Evolutionary conservation across 345 rosid species (phyloP).

Genomic region (Brassica incana): DNA sequence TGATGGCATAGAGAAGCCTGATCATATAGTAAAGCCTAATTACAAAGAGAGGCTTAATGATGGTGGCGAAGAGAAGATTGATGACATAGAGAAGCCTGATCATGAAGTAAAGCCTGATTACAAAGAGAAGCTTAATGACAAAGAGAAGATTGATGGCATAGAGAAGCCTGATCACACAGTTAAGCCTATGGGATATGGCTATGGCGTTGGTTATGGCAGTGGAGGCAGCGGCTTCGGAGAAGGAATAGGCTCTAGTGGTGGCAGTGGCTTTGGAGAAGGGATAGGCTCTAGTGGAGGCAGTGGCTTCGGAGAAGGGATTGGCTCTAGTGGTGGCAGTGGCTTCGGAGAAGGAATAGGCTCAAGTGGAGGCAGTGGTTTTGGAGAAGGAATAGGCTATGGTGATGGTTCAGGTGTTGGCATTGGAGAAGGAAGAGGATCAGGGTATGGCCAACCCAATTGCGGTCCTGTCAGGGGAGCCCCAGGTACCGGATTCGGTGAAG

Average conservation of each 20-base stretch:
- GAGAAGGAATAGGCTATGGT: slow-evolving; percentile 34
- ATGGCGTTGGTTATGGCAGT: slow-evolving; percentile 25
- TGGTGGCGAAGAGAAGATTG: neutral
- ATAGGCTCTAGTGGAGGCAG: slow-evolving; percentile 24
- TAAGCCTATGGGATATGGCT: slow-evolving; percentile 31
- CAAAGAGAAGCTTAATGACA: neutral
- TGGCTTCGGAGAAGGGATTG: slow-evolving; percentile 37
- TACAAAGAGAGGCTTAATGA: neutral
- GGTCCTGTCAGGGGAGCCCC: slow-evolving; percentile 30
- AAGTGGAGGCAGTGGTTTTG: slow-evolving; percentile 32
- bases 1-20: neutral
- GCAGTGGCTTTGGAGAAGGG: neutral
- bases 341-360: slow-evolving; percentile 38
- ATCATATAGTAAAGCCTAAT: neutral
- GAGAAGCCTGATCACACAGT: neutral
- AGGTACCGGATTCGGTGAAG: slow-evolving; percentile 15
- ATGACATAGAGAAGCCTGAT: neutral
- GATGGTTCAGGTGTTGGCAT: slow-evolving; percentile 33
- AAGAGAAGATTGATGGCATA: neutral
- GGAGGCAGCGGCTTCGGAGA: slow-evolving; percentile 6
- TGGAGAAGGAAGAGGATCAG: slow-evolving; percentile 39
- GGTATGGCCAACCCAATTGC: slow-evolving; percentile 36
- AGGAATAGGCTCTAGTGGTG: slow-evolving; percentile 15
- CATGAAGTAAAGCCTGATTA: neutral
- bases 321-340: slow-evolving; percentile 40